Conservation (phyloP, 345 rosid species). For the Salix brachista region DNA sequence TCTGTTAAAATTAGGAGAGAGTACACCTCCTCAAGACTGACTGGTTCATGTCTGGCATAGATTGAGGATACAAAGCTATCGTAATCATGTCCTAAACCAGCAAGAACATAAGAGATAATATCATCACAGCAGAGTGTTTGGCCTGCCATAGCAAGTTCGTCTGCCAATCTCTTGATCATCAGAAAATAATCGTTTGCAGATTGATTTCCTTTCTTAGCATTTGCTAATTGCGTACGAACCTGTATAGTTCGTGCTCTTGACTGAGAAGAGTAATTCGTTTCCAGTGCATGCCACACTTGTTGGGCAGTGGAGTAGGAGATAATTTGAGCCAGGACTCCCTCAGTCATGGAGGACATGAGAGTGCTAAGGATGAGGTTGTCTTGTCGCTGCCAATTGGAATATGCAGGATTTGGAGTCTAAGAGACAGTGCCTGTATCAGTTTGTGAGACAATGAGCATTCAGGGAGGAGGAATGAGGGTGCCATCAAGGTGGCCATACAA, state of each 20-base stretch:
- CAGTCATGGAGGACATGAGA: neutral
- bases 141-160: no score
- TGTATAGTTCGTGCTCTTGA: neutral
- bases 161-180: no score
- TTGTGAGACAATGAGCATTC: no score
- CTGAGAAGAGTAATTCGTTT: neutral
- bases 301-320: neutral
- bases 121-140: no score
- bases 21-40: no score
- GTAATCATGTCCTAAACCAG: no score
- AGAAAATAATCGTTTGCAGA: neutral
- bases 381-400: neutral
- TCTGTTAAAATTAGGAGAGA: no score
- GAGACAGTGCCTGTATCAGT: neutral
- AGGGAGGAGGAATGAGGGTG: neutral
- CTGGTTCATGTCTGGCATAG: no score
- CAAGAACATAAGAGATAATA: no score
- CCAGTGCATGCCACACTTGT: neutral
- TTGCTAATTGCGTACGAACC: neutral
- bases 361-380: neutral
- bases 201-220: neutral
- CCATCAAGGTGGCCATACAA: no score
- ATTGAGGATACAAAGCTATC: no score
- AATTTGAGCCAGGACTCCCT: neutral
- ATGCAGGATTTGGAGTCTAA: neutral